These are phyloP conservation scores for Canna indica DNA, from an alignment of 176 grass and related monocot genomes.

Conservation along the genomic window DNA sequence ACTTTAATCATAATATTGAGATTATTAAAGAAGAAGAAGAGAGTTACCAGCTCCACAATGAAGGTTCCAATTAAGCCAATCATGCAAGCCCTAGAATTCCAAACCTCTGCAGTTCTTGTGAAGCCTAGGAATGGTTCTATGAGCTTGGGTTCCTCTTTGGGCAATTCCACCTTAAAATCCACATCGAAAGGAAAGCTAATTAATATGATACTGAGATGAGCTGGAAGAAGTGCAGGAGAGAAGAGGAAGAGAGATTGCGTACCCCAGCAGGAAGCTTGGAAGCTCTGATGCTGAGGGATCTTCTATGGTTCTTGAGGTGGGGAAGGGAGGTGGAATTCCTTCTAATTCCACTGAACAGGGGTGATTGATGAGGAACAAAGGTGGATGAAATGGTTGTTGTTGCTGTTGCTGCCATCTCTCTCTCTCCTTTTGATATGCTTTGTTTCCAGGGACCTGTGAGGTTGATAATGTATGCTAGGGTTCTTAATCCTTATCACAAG, in stretches of 20 bases:
- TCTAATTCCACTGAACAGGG: neutral
- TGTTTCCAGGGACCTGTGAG: neutral
- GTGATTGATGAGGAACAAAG: slow-evolving; percentile 16
- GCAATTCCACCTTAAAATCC: slow-evolving; percentile 31
- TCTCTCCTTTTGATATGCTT: neutral
- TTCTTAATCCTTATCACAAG: neutral
- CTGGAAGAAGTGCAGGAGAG: neutral
- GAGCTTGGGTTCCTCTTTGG: slow-evolving; percentile 62
- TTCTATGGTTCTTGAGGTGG: slow-evolving; percentile 12
- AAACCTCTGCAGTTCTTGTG: slow-evolving; percentile 72
- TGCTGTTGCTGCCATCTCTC: neutral
- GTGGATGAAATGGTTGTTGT: slow-evolving; percentile 11
- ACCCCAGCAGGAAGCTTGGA: slow-evolving; percentile 67
- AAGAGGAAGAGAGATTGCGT: slow-evolving; percentile 5
- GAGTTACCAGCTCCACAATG: slow-evolving; percentile 62
- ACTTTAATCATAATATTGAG: neutral
- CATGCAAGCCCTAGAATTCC: slow-evolving; percentile 87
- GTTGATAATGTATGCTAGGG: too few species aligned
- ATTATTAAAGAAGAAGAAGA: neutral
- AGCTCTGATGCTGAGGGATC: slow-evolving; percentile 28
- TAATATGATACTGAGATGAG: too few species aligned
- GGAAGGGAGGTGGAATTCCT: slow-evolving; percentile 20
- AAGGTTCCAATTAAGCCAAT: slow-evolving; percentile 67
- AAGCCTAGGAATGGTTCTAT: slow-evolving; percentile 69
- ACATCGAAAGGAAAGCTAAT: neutral